phyloP scores from a whole-genome alignment of 2,329 filamentous ascomycete species.

The Aspergillus candidus region DNA sequence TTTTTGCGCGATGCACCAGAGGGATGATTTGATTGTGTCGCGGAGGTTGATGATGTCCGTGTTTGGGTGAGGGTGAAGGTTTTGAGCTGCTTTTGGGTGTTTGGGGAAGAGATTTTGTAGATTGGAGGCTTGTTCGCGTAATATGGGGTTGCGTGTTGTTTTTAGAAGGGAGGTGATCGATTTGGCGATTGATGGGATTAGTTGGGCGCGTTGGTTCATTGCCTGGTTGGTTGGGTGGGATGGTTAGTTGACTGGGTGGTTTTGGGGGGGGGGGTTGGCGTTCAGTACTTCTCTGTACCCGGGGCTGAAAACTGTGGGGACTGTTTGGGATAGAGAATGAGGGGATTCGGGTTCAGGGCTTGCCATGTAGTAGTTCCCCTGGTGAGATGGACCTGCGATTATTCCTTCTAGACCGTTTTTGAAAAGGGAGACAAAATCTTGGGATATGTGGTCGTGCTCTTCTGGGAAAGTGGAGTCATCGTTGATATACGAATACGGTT shows the following conservation, averaged over 20 bases:
- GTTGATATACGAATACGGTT: neutral
- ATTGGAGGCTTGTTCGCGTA: conserved; percentile 3
- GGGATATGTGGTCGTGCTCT: neutral
- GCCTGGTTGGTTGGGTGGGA: conserved; percentile 17
- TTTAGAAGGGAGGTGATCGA: conserved; percentile 29
- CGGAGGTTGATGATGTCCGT: conserved; percentile 6
- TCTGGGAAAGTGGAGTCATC: neutral
- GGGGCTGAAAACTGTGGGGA: conserved; percentile 25
- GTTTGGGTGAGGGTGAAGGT: neutral
- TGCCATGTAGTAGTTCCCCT: neutral
- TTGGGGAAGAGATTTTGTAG: conserved; percentile 8
- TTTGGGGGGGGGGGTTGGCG: neutral
- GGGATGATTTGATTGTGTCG: conserved; percentile 19
- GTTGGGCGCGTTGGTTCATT: conserved; percentile 29
- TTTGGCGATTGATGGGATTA: conserved; percentile 31
- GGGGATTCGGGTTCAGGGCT: conserved; percentile 1
- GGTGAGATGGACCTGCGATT: neutral
- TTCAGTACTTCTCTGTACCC: conserved; percentile 26
- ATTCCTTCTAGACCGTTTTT: conserved; percentile 18
- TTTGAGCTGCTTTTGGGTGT: neutral
- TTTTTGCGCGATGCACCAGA: conserved; percentile 31
- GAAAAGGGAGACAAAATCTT: conserved; percentile 17
- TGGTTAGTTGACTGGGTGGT: neutral
- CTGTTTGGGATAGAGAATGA: conserved; percentile 18
- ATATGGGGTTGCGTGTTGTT: conserved; percentile 9